Base-by-base conservation (phyloP, 2,329 filamentous ascomycete species). In the Karstenula rhodostoma region DNA sequence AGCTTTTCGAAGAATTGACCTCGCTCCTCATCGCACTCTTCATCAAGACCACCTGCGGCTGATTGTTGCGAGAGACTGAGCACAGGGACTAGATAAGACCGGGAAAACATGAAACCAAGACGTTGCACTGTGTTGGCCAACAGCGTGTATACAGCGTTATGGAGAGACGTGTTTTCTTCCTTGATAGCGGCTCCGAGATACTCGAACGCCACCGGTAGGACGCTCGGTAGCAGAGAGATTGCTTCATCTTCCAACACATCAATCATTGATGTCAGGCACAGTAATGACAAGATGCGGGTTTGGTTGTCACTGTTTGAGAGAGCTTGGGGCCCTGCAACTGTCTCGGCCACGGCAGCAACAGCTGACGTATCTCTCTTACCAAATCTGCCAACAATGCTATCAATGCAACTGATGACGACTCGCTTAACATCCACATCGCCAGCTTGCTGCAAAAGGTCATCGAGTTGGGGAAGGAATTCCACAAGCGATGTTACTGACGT, bases 321-420 rank as follows among this genome's bases (percentile, higher is more conserved):
- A 64, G 92, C 94, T 65, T 90, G 83, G 57, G 88, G 82, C 44
- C 93, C 89, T 40, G 91, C 89, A 69, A 99, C 90, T 1, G 90
- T 90, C 60, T 88, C 83, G 4, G 93, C 92, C 5, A 93, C 90
- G 4, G 86, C 86, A 27, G 90, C 84, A 47, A 97, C 90, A 47
- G 88, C 89, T 67, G 90, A 87, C 1, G 90, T 84, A 71, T 97
- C 92, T 76, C 94, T 96, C 82, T 95, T 96, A 67, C 95, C 96
- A 75, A 97, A 98, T 76, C 94, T 94, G 79, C 97, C 94, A 2
- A 92, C 87, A 64, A 99, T 96, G 77, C 92, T 92, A 79, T 97
- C 94, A 47, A 98, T 90, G 69, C 94, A 98, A 37, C 89, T 89
- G 63, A 99, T 89, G 1, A 94, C 92, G 12, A 92, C 93, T 70